phyloP scores from a whole-genome alignment of 495 filamentous ascomycete genomes.

The Sabuloglossum arenarium region DNA sequence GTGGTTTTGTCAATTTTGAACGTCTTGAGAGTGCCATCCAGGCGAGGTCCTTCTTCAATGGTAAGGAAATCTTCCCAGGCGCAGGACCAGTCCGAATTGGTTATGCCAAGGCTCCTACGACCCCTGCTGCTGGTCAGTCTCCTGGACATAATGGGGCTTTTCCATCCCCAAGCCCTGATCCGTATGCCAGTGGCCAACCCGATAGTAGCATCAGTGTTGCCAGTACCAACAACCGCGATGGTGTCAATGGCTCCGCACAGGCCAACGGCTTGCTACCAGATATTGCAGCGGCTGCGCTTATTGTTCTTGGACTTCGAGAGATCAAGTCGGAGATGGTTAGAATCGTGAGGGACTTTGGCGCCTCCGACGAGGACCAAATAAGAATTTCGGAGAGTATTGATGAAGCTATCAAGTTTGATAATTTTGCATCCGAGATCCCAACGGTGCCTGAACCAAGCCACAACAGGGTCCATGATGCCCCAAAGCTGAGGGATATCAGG shows the following conservation, averaged over 20 bases:
- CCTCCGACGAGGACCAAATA: conserved; percentile 53
- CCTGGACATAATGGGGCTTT: conserved; percentile 66
- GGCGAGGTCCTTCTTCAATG: conserved; percentile 70
- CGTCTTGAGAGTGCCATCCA: conserved; percentile 70
- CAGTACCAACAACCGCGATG: conserved; percentile 14
- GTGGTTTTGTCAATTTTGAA: conserved; percentile 96
- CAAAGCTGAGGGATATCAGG: conserved; percentile 84
- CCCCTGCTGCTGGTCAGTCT: conserved; percentile 51
- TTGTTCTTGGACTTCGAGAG: conserved; percentile 45
- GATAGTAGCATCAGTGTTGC: conserved; percentile 18
- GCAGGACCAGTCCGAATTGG: conserved; percentile 89
- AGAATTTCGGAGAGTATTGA: conserved; percentile 57
- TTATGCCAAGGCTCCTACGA: conserved; percentile 78
- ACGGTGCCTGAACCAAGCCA: conserved; percentile 74
- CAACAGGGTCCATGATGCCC: conserved; percentile 80
- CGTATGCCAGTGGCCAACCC: conserved; percentile 36
- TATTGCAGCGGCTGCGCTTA: conserved; percentile 19
- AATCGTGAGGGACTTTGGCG: conserved; percentile 80
- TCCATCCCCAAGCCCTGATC: conserved; percentile 90
- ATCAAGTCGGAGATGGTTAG: conserved; percentile 63
- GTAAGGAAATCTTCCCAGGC: conserved; percentile 95
- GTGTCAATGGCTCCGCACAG: conserved; percentile 17
- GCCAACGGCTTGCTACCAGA: conserved; percentile 21
- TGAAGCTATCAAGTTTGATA: conserved; percentile 47
- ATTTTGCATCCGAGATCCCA: conserved; percentile 70